Conservation (phyloP, 768 basidiomycete genomes). For the Boletus sp. region DNA sequence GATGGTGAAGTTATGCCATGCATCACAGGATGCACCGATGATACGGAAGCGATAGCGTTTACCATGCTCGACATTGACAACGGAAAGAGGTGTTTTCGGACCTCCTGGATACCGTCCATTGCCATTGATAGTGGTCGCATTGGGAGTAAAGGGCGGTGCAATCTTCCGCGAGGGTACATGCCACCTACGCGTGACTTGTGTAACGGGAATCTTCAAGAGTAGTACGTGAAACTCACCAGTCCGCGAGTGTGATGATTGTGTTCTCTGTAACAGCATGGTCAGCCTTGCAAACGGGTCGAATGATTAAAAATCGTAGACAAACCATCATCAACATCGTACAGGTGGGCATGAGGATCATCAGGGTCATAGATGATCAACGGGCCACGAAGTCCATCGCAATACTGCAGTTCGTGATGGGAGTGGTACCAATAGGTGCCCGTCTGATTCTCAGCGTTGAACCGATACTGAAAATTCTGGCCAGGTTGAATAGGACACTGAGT, state of each 20-base stretch:
- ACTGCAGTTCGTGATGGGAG: constrained; percentile 38
- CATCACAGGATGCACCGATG: constrained; percentile 34
- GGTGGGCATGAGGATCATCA: constrained; percentile 36
- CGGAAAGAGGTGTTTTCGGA: constrained; percentile 32
- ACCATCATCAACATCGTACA: constrained; percentile 51
- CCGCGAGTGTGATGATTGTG: constrained; percentile 43
- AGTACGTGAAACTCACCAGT: constrained; percentile 35
- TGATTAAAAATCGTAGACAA: not conserved
- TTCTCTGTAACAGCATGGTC: constrained; percentile 25
- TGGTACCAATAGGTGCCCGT: constrained; percentile 52
- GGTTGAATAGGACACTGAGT: constrained; percentile 46
- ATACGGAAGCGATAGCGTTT: constrained; percentile 41
- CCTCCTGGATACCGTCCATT: constrained; percentile 37
- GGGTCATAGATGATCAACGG: constrained; percentile 46
- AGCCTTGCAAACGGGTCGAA: not conserved
- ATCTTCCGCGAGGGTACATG: constrained; percentile 22
- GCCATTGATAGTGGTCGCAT: constrained; percentile 46
- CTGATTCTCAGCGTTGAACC: constrained; percentile 37
- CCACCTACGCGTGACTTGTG: constrained; percentile 19
- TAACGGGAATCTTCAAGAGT: not conserved
- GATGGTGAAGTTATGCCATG: constrained; percentile 33
- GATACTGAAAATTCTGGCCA: constrained; percentile 38
- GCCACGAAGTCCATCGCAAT: constrained; percentile 43
- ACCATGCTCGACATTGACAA: constrained; percentile 38
- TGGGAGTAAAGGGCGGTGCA: constrained; percentile 25